These are phyloP conservation scores for Fusarium virguliforme DNA, from an alignment of 2,329 filamentous ascomycete genomes.

Conservation along the genomic window DNA sequence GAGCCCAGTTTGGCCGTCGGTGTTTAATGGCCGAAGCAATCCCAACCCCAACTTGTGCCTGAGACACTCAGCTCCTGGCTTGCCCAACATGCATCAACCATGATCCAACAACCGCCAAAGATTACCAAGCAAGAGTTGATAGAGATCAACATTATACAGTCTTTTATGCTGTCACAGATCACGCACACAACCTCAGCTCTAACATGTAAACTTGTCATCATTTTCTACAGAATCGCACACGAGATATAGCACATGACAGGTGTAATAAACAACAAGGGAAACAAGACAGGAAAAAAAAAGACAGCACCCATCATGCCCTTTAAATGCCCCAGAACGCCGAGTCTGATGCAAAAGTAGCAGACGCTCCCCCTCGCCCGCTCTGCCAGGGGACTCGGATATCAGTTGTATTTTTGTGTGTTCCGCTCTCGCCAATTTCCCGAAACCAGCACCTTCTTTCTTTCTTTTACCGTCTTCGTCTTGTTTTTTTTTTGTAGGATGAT, in stretches of 20 bases:
- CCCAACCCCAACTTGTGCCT: neutral
- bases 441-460: constrained; percentile 7
- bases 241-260: constrained; percentile 34
- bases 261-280: constrained; percentile 16
- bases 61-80: neutral
- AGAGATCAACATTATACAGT: neutral
- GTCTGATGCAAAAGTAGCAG: constrained; percentile 52
- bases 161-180: neutral
- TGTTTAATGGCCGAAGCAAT: constrained; percentile 1
- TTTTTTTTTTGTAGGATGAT: constrained; percentile 22
- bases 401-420: constrained; percentile 33
- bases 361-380: constrained; percentile 41
- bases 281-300: constrained; percentile 37
- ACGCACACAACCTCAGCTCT: neutral
- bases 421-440: constrained; percentile 26
- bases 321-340: constrained; percentile 52
- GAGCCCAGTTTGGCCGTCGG: neutral
- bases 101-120: neutral
- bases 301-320: constrained; percentile 52
- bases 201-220: constrained; percentile 22
- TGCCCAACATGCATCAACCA: neutral
- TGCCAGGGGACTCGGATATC: constrained; percentile 41
- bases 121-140: neutral
- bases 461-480: constrained; percentile 17
- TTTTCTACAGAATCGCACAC: constrained; percentile 31